Percentiles rank a stretch among this genome's conserved stretches.
These are phyloP conservation scores for Aspergillus mulundensis DNA, from an alignment of 495 filamentous ascomycete species.

Conservation along the genomic window DNA sequence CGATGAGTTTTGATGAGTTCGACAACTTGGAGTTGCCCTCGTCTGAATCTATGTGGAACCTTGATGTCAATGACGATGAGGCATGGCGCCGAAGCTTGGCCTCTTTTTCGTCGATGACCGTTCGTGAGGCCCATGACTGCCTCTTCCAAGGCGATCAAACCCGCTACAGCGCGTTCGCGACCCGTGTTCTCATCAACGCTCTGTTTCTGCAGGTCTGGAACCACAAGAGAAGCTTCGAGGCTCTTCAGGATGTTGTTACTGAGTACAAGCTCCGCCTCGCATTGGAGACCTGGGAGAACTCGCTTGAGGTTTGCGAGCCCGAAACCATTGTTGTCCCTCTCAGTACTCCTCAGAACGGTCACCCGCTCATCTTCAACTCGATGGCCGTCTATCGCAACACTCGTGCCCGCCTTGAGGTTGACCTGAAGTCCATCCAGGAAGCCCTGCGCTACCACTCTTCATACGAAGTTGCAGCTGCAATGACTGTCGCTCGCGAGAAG, in stretches of 20 bases:
- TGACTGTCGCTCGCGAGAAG: conserved; percentile 87
- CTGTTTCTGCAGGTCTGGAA: conserved; percentile 98
- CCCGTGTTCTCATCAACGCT: conserved; percentile 97
- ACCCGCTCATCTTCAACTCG: conserved; percentile 97
- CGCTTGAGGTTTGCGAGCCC: conserved; percentile 87
- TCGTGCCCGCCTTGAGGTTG: conserved; percentile 86
- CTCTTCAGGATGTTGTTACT: conserved; percentile 91
- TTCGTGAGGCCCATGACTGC: conserved; percentile 89
- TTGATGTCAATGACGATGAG: conserved; percentile 73
- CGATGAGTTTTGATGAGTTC: conserved; percentile 97
- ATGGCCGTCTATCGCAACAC: conserved; percentile 97
- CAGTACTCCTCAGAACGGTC: conserved; percentile 94
- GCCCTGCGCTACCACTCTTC: conserved; percentile 94
- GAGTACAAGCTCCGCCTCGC: conserved; percentile 97
- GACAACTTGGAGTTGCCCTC: conserved; percentile 89
- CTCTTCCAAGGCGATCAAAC: conserved; percentile 90
- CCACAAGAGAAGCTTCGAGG: conserved; percentile 94
- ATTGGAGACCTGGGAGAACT: conserved; percentile 96
- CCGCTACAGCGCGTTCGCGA: conserved; percentile 95
- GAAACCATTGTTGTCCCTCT: conserved; percentile 87
- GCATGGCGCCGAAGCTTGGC: conserved; percentile 76
- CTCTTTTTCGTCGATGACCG: conserved; percentile 68
- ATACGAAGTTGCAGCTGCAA: conserved; percentile 92
- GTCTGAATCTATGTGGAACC: conserved; percentile 91
- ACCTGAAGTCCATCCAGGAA: conserved; percentile 92